Base-by-base conservation (phyloP, 129 eudicot species). In the Logfia minima region DNA sequence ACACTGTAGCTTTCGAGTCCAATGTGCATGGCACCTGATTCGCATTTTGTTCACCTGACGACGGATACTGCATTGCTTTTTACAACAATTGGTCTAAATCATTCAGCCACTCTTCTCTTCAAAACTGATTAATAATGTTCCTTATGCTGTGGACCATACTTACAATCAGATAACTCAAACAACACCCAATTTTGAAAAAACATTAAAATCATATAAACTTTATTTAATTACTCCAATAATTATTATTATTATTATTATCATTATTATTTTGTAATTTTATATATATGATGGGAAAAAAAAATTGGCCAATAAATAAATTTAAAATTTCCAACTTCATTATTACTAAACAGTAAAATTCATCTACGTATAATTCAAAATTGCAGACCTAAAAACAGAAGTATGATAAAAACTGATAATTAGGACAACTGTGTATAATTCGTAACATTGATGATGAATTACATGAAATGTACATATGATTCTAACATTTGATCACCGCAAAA, bases 1-100 rank as follows among this genome's bases (percentile, higher is more conserved):
- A 92, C 74, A 75, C 71, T 16, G 96, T 71, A 37, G 82, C 95
- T 80, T 75, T 92, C 31, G 89, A 79, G 51, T 84, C 80, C 66
- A 89, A 75, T 17, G 87, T 71, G 67, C 80, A 76, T 60, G 76
- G 79, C 89, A 84, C 85, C 75, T 84, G 64, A 43, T 79, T 77
- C 64, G 14, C 64, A 48, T 63, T 82, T 74, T 64, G 76, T 39
- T 76, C 73, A 65, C 60, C 32, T n/a, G 34, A n/a, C 10, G 5
- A 13, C 28, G 74, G 87, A 21, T 10, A 23, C 51, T 79, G 83
- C 72, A 45, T 80, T 48, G 35, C 55, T 58, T n/a, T 66, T 80
- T 75, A 23, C 56, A 86, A 77, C 88, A 84, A 22, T 5, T 85
- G 83, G 72, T 85, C 72, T 10, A 84, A 77, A 77, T 84, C 76